Conservation (phyloP, 345 rosid genomes). For the Pistacia atlantica region DNA sequence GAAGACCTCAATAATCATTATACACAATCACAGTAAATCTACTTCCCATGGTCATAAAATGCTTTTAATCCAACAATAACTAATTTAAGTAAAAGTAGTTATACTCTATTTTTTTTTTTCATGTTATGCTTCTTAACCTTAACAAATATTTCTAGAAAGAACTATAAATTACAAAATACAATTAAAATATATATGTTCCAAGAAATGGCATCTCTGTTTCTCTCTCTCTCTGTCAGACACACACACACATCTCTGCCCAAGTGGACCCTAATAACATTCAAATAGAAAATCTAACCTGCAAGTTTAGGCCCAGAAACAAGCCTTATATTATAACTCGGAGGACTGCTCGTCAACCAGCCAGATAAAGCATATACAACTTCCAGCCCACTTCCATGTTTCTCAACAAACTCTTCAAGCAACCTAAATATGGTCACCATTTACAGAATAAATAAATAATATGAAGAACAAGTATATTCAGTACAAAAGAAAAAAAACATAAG, state of each 20-base stretch:
- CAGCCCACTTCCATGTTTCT: slow-evolving; percentile 50
- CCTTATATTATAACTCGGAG: slow-evolving; percentile 57
- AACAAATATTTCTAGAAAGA: no score
- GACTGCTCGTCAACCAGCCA: slow-evolving; percentile 76
- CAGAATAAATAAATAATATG: not conserved
- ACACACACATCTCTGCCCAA: not conserved
- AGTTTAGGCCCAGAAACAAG: slow-evolving; percentile 74
- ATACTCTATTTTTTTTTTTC: no score
- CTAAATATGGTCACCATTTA: slow-evolving; percentile 34
- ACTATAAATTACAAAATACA: no score
- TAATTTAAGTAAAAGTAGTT: not conserved
- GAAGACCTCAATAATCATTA: slow-evolving; percentile 6
- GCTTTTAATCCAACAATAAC: not conserved
- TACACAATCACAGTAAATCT: not conserved
- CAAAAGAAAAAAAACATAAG: not conserved
- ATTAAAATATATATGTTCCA: no score
- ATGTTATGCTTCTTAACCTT: no score
- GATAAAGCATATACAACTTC: slow-evolving; percentile 77
- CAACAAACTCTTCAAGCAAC: slow-evolving; percentile 80
- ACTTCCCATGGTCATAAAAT: not conserved
- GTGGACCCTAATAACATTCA: not conserved
- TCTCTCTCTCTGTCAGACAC: not conserved
- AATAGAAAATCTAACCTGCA: slow-evolving; percentile 54
- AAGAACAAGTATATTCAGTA: not conserved
- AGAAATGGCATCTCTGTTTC: no score